Evolutionary conservation across 345 rosid genomes (phyloP), one percentile per base, ranked within the genome.

Genomic region (Geranium rotundifolium): DNA sequence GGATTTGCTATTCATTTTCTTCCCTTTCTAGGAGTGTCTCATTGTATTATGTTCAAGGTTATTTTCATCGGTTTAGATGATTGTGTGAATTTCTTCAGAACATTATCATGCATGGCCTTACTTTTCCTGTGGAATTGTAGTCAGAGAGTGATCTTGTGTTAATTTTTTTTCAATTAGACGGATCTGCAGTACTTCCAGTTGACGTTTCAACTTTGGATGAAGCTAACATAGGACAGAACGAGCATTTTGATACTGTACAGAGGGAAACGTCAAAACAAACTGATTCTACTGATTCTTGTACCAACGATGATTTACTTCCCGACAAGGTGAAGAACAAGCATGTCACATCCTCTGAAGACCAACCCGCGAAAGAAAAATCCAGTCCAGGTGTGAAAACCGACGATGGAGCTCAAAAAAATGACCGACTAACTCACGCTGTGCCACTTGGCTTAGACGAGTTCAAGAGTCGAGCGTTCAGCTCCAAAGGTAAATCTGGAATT

Each of bases 391-490:
- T 67, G 66, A 68, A 71, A 64, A 61, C 64, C 18, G 57, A 27
- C 17, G 67, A 69, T 57, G 50, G 55, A 46, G 65, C 65, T 41
- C 58, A 66, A 29, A 62, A 57, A 63, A 61, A 54, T 57, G 79
- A 69, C 54, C 62, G 81, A 31, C 41, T 65, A 6, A 17, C 60
- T 50, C 85, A 70, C 41, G 75, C 71, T 61, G 74, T 60, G 23
- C 80, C 83, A 15, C 69, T 71, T 41, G 71, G 75, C 17, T 63
- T 80, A 23, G 80, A 83, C 46, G 79, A 81, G 64, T 80, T 81
- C 63, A 83, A 77, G 64, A 74, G 79, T 67, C 76, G 73, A 72
- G 81, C 77, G 14, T 70, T 71, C 30, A 60, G 54, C 68, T 71
- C 80, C 29, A 71, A 60, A 66, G 79, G 70, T 34, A 80, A 75